Percentiles rank a stretch among this genome's conserved stretches.
Evolutionary conservation across 352 stramenopile species (phyloP).

Genomic region (Phytophthora lateralis): DNA sequence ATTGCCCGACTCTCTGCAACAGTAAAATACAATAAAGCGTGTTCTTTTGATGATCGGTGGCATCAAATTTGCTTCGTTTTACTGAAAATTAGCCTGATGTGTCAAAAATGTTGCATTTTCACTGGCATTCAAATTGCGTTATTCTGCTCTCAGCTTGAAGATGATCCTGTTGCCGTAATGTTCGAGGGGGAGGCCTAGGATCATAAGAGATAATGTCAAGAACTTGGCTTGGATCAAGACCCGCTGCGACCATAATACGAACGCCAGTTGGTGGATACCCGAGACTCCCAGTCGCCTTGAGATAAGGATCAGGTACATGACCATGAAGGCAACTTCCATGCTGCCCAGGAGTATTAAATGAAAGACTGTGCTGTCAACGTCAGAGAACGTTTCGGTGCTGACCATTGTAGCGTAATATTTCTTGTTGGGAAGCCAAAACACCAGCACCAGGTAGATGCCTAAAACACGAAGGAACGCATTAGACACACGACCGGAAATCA

Average conservation of each 20-base stretch:
- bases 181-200: constrained; percentile 31
- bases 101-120: no score
- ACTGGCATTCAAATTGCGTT: not conserved
- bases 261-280: constrained; percentile 27
- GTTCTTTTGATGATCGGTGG: no score
- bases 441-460: constrained; percentile 25
- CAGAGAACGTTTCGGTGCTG: constrained; percentile 16
- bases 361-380: constrained; percentile 10
- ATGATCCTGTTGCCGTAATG: constrained; percentile 38
- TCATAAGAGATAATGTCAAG: constrained; percentile 21
- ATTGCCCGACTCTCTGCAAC: no score
- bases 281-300: constrained; percentile 6
- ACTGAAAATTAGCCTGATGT: no score
- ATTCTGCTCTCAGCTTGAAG: constrained; percentile 9
- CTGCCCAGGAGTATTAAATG: constrained; percentile 19
- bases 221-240: constrained; percentile 36
- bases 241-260: constrained; percentile 36
- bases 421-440: constrained; percentile 33
- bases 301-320: constrained; percentile 27
- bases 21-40: no score
- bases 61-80: no score
- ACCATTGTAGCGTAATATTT: constrained; percentile 35
- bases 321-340: constrained; percentile 23
- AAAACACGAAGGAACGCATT: not conserved
- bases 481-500: not conserved